These are phyloP conservation scores for Glonium stellatum DNA, from an alignment of 495 filamentous ascomycete species.

Conservation along the genomic window DNA sequence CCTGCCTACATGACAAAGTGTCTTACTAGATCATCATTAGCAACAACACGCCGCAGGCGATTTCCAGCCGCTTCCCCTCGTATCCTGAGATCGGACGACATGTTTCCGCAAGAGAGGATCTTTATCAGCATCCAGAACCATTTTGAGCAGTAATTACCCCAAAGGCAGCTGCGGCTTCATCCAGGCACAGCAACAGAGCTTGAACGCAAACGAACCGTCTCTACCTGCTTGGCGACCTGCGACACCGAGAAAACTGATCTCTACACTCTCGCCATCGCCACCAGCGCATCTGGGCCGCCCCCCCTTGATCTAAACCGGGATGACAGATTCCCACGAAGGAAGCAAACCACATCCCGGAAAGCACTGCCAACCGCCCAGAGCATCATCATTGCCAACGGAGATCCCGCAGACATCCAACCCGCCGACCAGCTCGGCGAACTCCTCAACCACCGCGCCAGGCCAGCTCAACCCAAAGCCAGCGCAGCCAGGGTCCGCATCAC, in stretches of 20 bases:
- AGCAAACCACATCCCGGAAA: slow-evolving; percentile 40
- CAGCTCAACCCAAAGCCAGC: slow-evolving; percentile 16
- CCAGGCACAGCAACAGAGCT: slow-evolving; percentile 46
- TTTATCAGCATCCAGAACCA: slow-evolving; percentile 44
- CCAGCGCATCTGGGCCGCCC: slow-evolving; percentile 13
- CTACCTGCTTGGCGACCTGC: slow-evolving; percentile 8
- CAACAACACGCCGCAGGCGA: slow-evolving; percentile 46
- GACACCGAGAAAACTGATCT: slow-evolving; percentile 7
- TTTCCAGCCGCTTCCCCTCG: slow-evolving; percentile 48
- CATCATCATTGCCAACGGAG: slow-evolving; percentile 56
- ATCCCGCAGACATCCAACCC: slow-evolving; percentile 55
- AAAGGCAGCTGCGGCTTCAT: slow-evolving; percentile 48
- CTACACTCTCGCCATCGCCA: slow-evolving; percentile 23
- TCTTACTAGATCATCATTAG: slow-evolving; percentile 47
- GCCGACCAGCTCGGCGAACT: slow-evolving; percentile 44
- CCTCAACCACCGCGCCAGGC: slow-evolving; percentile 26
- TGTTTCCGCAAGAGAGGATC: slow-evolving; percentile 40
- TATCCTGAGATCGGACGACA: slow-evolving; percentile 38
- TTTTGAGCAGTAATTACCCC: slow-evolving; percentile 50
- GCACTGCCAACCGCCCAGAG: slow-evolving; percentile 47
- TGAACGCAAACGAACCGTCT: slow-evolving; percentile 33
- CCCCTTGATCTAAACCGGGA: slow-evolving; percentile 14
- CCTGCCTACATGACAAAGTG: slow-evolving; percentile 29
- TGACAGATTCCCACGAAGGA: slow-evolving; percentile 16
- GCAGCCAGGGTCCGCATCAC: slow-evolving; percentile 39